A percentile compares a stretch with the other conserved stretches of the same genome.
Conservation (phyloP, 2,329 filamentous ascomycete species). For the Sarocladium strictum region DNA sequence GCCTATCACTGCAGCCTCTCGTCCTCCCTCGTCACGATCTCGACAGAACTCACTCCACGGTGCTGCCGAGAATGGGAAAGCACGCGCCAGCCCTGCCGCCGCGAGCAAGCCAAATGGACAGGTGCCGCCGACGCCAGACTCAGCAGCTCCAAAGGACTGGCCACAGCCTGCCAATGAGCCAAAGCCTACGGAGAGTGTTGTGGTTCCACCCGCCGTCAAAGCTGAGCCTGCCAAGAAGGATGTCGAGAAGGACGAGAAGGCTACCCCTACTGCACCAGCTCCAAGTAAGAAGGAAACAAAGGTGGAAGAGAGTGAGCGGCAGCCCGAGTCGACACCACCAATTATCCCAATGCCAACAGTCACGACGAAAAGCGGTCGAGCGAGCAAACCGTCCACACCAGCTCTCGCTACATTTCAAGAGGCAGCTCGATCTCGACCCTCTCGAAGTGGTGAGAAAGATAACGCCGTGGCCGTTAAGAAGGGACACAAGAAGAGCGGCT, state of each 20-base stretch:
- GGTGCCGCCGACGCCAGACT: constrained; percentile 31
- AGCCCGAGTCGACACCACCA: constrained; percentile 40
- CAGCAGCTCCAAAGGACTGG: constrained; percentile 22
- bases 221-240: constrained; percentile 28
- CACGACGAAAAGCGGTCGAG: constrained; percentile 60
- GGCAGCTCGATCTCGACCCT: constrained; percentile 45
- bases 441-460: constrained; percentile 44
- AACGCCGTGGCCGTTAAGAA: constrained; percentile 37
- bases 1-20: constrained; percentile 42
- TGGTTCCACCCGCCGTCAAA: constrained; percentile 19
- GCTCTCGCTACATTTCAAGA: constrained; percentile 56
- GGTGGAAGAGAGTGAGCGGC: constrained; percentile 27
- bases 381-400: constrained; percentile 62
- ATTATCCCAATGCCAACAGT: constrained; percentile 35
- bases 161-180: constrained; percentile 32
- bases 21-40: constrained; percentile 63
- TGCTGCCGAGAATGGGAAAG: constrained; percentile 46
- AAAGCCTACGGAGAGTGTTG: constrained; percentile 42
- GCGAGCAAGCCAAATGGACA: constrained; percentile 56
- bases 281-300: constrained; percentile 38
- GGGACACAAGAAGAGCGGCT: constrained; percentile 52
- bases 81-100: constrained; percentile 52
- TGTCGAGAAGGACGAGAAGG: constrained; percentile 21
- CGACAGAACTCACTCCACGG: constrained; percentile 69
- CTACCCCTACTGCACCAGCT: constrained; percentile 19